These are phyloP conservation scores for Nemania diffusa DNA, from an alignment of 2,329 filamentous ascomycete genomes.

Conservation along the genomic window DNA sequence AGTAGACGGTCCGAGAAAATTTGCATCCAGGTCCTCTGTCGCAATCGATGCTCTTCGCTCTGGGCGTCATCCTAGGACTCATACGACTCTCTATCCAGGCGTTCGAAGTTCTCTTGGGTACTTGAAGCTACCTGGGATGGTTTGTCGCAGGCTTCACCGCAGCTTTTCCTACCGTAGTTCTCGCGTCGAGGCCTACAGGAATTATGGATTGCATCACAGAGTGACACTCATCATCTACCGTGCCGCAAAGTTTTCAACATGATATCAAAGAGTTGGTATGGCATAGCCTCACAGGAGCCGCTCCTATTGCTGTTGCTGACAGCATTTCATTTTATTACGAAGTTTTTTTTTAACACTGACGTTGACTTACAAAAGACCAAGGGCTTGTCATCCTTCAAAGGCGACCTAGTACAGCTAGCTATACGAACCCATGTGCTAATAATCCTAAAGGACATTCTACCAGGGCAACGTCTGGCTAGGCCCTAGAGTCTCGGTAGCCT, in stretches of 20 bases:
- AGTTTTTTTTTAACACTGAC: background rate
- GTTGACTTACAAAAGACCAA: background rate
- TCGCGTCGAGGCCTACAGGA: conserved; percentile 16
- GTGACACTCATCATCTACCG: conserved; percentile 3
- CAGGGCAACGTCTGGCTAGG: background rate
- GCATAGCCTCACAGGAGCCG: background rate
- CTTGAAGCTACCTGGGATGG: conserved; percentile 18
- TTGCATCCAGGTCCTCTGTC: conserved; percentile 1
- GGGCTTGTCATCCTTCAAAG: background rate
- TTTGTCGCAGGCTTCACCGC: conserved; percentile 18
- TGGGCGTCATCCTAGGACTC: background rate
- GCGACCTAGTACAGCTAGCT: background rate
- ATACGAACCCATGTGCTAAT: background rate
- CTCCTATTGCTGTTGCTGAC: background rate
- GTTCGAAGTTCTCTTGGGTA: conserved; percentile 10
- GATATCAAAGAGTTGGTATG: background rate
- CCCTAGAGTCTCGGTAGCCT: background rate
- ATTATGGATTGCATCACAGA: background rate
- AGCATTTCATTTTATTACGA: background rate
- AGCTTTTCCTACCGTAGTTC: background rate
- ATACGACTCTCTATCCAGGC: background rate
- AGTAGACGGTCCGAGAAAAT: background rate
- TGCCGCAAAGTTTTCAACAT: background rate
- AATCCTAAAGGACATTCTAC: background rate
- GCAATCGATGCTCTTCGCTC: background rate